phyloP scores from a whole-genome alignment of 192 early-diverging fungal species.

The Powellomyces hirtus region DNA sequence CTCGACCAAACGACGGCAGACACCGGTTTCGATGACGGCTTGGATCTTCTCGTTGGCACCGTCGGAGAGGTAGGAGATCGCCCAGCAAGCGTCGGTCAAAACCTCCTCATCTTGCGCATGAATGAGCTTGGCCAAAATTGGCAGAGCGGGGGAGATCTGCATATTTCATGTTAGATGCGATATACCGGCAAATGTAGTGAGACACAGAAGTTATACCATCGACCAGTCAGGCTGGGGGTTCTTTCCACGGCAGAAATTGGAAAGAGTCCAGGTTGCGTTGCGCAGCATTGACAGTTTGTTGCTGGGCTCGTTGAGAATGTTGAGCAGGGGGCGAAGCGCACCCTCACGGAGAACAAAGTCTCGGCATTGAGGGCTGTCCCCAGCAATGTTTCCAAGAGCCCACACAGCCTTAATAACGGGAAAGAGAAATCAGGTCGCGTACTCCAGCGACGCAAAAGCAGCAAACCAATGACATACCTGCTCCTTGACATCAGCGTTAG shows the following conservation, averaged over 20 bases:
- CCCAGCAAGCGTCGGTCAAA: constrained; percentile 99
- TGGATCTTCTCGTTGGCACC: constrained; percentile 97
- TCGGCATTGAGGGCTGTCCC: constrained; percentile 87
- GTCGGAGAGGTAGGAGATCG: constrained; percentile 98
- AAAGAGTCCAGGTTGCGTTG: constrained; percentile 98
- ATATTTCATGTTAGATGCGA: too few species aligned
- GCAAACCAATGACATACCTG: constrained; percentile 55
- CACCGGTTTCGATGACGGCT: constrained; percentile 92
- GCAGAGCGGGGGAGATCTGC: constrained; percentile 86
- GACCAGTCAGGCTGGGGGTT: constrained; percentile 91
- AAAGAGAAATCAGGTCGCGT: not conserved
- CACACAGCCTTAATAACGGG: constrained; percentile 76
- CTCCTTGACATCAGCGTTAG: constrained; percentile 86
- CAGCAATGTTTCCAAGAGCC: constrained; percentile 99
- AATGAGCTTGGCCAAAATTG: constrained; percentile 87
- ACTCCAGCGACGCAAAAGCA: too few species aligned
- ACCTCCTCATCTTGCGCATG: constrained; percentile 92
- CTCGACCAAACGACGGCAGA: constrained; percentile 91
- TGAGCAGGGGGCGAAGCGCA: constrained; percentile 83
- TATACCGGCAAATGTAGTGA: not conserved
- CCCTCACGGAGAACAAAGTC: constrained; percentile 83
- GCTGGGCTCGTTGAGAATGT: constrained; percentile 75
- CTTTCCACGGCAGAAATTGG: constrained; percentile 99
- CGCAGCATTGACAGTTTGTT: constrained; percentile 96
- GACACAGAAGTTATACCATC: constrained; percentile 47